These are phyloP conservation scores for Epichloe hybrida DNA, from an alignment of 2,329 filamentous ascomycete species.

Conservation along the genomic window DNA sequence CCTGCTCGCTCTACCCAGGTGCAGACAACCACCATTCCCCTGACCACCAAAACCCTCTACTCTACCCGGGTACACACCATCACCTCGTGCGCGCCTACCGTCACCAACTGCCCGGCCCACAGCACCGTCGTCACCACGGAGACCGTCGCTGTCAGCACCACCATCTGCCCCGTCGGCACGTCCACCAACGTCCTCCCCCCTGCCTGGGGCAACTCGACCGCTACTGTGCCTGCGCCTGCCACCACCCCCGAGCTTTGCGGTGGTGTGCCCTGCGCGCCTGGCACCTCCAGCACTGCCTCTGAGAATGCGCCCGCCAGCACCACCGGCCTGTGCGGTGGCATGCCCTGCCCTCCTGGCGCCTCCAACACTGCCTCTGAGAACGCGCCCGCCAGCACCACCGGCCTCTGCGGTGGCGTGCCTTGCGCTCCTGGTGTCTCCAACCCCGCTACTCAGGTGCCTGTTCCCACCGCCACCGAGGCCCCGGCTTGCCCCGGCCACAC, in stretches of 20 bases:
- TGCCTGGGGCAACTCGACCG: slow-evolving; percentile 10
- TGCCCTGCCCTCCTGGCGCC: neutral
- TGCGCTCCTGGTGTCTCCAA: slow-evolving; percentile 9
- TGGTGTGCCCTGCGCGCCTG: neutral
- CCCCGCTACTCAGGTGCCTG: slow-evolving; percentile 1
- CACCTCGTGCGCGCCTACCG: slow-evolving; percentile 45
- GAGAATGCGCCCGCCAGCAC: neutral
- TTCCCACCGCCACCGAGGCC: slow-evolving; percentile 4
- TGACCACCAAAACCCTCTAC: slow-evolving; percentile 42
- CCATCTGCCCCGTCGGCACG: slow-evolving; percentile 23
- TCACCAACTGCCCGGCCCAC: slow-evolving; percentile 46
- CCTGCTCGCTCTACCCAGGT: slow-evolving; percentile 28
- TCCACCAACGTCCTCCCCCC: slow-evolving; percentile 3
- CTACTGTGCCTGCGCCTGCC: neutral
- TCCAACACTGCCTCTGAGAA: too few species aligned
- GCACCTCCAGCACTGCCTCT: neutral
- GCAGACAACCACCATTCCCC: slow-evolving; percentile 24
- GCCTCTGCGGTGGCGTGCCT: slow-evolving; percentile 4
- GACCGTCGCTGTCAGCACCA: slow-evolving; percentile 26
- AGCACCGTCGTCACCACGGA: slow-evolving; percentile 23
- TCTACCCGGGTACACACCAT: slow-evolving; percentile 45
- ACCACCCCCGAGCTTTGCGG: neutral
- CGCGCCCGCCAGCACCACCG: slow-evolving; percentile 3
- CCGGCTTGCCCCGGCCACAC: slow-evolving; percentile 22
- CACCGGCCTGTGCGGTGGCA: neutral